Conservation (phyloP, 768 basidiomycete species). For the Lepiota venenata region DNA sequence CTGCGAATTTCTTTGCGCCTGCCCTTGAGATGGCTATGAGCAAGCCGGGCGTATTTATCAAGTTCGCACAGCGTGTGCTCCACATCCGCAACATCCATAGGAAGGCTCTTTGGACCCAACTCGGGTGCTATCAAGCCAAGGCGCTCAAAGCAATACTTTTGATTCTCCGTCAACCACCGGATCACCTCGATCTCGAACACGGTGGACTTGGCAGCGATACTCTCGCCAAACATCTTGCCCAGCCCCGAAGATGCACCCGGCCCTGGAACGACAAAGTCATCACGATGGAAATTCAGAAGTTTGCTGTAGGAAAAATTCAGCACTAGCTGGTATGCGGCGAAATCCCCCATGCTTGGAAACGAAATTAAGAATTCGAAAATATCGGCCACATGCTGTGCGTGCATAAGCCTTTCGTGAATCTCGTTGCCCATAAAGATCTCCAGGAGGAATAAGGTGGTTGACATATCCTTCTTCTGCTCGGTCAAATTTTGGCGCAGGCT, state of each 20-base stretch:
- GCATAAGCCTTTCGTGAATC: slow-evolving; percentile 44
- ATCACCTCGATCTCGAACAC: slow-evolving; percentile 55
- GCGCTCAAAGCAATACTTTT: slow-evolving; percentile 57
- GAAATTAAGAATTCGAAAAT: slow-evolving; percentile 55
- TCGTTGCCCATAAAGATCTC: slow-evolving; percentile 56
- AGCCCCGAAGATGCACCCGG: slow-evolving; percentile 66
- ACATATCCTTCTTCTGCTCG: slow-evolving; percentile 39
- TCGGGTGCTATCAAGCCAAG: slow-evolving; percentile 51
- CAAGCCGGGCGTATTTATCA: slow-evolving; percentile 71
- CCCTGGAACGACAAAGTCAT: slow-evolving; percentile 70
- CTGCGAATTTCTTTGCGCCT: slow-evolving; percentile 36
- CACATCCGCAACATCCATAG: slow-evolving; percentile 65
- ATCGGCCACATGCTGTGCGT: slow-evolving; percentile 56
- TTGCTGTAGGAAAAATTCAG: slow-evolving; percentile 56
- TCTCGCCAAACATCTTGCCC: slow-evolving; percentile 58
- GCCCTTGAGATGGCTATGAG: slow-evolving; percentile 44
- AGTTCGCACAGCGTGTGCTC: slow-evolving; percentile 81
- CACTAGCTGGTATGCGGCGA: slow-evolving; percentile 68
- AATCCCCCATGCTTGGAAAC: slow-evolving; percentile 73
- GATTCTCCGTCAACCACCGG: slow-evolving; percentile 58
- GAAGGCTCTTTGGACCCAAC: slow-evolving; percentile 43
- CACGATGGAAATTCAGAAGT: slow-evolving; percentile 56
- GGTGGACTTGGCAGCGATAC: slow-evolving; percentile 27
- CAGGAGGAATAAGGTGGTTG: slow-evolving; percentile 63
- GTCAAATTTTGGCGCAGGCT: slow-evolving; percentile 61